Evolutionary conservation across 1,284 basidiomycete genomes (phyloP), one percentile per base, ranked within the genome.

Genomic region (Apiotrichum domesticum): DNA sequence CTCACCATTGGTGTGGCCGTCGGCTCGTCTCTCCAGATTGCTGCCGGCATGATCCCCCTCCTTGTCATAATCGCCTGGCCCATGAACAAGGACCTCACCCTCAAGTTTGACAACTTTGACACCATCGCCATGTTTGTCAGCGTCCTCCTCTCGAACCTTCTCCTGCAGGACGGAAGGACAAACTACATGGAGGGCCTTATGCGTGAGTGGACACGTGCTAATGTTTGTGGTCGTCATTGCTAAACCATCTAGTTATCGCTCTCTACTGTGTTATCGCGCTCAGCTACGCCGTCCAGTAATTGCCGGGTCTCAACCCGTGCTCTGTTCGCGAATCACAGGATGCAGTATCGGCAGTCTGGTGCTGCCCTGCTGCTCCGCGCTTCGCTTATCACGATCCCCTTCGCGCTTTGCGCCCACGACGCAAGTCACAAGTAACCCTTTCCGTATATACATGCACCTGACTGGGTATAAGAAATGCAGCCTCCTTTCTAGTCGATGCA

Each of bases 21-120:
- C 54, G 93, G 93, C 11, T 88, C 86, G 61, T 89, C 87, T 5
- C 95, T 97, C 62, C 90, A 93, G 87, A 92, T 94, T 66, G 87
- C 90, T 0, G 81, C 88, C 2, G 90, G 93, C 63, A 89, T 93
- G 55, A 82, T 94, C 29, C 90, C 90, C 2, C 77, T 92, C 34
- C 79, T 94, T 52, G 88, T 93, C 51, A 83, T 91, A 60, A 79
- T 91, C 59, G 88, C 87, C 21, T 91, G 88, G 89, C 81, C 82
- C 13, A 81, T 89, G 35, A n/a, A 82, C 52, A 87, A 90, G 70
- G 82, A 88, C 58, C 79, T 96, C 45, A 93, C 89, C 0, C 79
- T 94, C 32, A 88, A 86, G 81, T 92, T 92, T 66, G 83, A 67
- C 40, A 69, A 70, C 57, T 72, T 72, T 32, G 75, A 90, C 84